Conservation (phyloP, 768 basidiomycete species). For the Lactifluus volemus region DNA sequence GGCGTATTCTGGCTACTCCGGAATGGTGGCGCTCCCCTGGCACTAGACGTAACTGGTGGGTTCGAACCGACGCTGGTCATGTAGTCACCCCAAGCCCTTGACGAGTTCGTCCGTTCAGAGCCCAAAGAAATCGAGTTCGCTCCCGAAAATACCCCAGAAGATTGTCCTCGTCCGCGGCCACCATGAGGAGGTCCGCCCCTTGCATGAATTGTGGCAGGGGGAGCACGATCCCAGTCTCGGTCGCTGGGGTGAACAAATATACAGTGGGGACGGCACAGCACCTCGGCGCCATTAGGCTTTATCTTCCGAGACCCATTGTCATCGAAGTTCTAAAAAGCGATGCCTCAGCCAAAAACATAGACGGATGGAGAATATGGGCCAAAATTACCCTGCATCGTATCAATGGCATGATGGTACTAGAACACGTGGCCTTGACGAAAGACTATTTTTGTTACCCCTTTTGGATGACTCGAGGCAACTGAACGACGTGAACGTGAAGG, state of each 20-base stretch:
- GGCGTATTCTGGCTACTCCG: background rate
- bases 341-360: background rate
- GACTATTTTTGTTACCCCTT: background rate
- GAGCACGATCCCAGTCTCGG: slow-evolving; percentile 6
- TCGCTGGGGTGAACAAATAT: slow-evolving; percentile 12
- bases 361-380: background rate
- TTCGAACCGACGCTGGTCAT: background rate
- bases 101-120: background rate
- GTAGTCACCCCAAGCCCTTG: slow-evolving; percentile 8
- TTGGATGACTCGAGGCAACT: background rate
- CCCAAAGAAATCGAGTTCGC: background rate
- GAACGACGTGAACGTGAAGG: background rate
- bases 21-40: background rate
- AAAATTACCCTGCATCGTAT: background rate
- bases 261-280: background rate
- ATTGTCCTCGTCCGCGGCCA: slow-evolving; percentile 1
- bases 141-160: background rate
- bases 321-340: slow-evolving; percentile 7
- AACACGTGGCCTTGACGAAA: background rate
- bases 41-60: background rate
- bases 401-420: background rate
- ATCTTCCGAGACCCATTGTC: slow-evolving; percentile 3
- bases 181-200: slow-evolving; percentile 1
- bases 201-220: background rate
- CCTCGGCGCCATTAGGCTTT: background rate